Base-by-base conservation (phyloP, 129 eudicot genomes). In the Saussurea involucrata region DNA sequence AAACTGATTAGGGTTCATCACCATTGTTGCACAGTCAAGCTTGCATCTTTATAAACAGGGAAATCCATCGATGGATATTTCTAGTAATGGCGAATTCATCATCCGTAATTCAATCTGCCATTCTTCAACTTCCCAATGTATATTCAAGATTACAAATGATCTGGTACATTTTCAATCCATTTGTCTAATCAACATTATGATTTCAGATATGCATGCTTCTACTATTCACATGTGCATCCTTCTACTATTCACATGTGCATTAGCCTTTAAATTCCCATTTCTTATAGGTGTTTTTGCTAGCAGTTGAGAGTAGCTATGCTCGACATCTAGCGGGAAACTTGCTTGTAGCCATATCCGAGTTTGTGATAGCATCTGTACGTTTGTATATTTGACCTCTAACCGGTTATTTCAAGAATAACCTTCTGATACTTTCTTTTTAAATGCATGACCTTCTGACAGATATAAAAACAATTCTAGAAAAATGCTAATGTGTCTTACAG, bases 281-380 rank as follows among this genome's bases (percentile, higher is more conserved):
- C 37, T 61, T 75, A 15, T 79, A 93, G 98, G 78, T 85, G 46
- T 55, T 65, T 67, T 76, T 93, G 81, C 83, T 93, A 12, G 75
- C 81, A 31, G 55, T 80, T 10, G 68, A 88, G 27, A 84, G 78
- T 78, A 81, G 10, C 68, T 87, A 79, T 78, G 76, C 69, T 75
- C 95, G 79, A 76, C 98, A 90, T 81, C 24, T 90, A 24, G 87
- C 76, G 0, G 90, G 82, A 63, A 93, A 88, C 53, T 75, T 82
- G 66, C 76, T 93, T 65, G 85, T 90, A 66, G 88, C 83, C 17
- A 66, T 93, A 74, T 82, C 92, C 13, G 87, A 85, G 83, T 87
- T 88, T 68, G 71, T 88, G 40, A 73, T 77, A 75, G 78, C 89
- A 72, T 87, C 78, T 37, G 95, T 92, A 92, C 22, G 89, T 77